These are phyloP conservation scores for Pythium rishiriense DNA, from an alignment of 352 stramenopile genomes.

Conservation along the genomic window DNA sequence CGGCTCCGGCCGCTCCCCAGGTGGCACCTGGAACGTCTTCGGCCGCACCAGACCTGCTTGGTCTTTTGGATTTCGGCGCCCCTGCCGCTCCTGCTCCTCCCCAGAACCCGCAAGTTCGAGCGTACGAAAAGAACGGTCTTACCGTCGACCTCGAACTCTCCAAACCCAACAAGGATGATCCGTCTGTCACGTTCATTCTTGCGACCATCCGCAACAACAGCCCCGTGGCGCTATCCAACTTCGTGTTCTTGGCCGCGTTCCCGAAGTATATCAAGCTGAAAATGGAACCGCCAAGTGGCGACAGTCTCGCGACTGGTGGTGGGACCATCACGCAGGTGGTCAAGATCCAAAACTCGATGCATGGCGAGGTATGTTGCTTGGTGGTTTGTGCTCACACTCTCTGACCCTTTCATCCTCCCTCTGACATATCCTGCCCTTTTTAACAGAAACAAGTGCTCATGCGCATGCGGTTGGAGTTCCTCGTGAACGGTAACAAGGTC, in stretches of 20 bases:
- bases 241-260: constrained; percentile 95
- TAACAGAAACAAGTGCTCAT: constrained; percentile 86
- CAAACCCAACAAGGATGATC: constrained; percentile 93
- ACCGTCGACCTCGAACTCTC: constrained; percentile 89
- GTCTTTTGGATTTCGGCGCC: constrained; percentile 76
- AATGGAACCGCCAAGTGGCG: constrained; percentile 95
- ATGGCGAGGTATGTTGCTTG: constrained; percentile 89
- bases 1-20: constrained; percentile 20
- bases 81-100: constrained; percentile 27
- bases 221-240: constrained; percentile 82
- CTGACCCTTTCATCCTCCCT: neutral
- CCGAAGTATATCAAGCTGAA: constrained; percentile 98
- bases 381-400: too few relatives aligned
- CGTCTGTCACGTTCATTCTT: constrained; percentile 90
- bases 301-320: constrained; percentile 81
- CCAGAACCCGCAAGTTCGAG: constrained; percentile 71
- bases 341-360: constrained; percentile 95
- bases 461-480: constrained; percentile 84
- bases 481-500: constrained; percentile 81
- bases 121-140: constrained; percentile 96
- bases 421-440: neutral
- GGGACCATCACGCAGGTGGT: constrained; percentile 93
- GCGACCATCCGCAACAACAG: constrained; percentile 94
- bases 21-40: neutral
- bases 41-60: constrained; percentile 46